phyloP scores from a whole-genome alignment of 2,329 filamentous ascomycete genomes.

The Cytospora mali region DNA sequence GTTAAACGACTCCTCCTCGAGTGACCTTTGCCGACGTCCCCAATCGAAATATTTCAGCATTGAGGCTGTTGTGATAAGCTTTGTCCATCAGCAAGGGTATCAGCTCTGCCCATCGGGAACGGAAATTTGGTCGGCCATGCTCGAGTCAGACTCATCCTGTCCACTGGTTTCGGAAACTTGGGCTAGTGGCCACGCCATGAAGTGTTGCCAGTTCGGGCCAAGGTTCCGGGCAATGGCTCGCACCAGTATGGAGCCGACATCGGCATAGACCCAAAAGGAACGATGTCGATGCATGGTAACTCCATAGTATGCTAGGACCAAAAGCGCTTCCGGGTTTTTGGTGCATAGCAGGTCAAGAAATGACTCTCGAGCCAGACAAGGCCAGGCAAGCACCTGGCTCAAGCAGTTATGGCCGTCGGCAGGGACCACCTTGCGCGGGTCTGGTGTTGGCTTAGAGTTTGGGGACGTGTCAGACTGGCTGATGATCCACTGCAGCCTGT shows the following conservation, averaged over 20 bases:
- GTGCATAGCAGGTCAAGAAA: constrained; percentile 14
- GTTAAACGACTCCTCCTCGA: background rate
- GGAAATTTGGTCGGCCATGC: background rate
- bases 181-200: constrained; percentile 16
- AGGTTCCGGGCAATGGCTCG: constrained; percentile 14
- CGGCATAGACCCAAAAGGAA: constrained; percentile 13
- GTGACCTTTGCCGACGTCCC: background rate
- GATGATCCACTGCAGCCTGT: constrained; percentile 22
- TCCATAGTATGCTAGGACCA: constrained; percentile 23
- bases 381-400: constrained; percentile 15
- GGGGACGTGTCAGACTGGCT: background rate
- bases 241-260: constrained; percentile 16
- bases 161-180: constrained; percentile 1
- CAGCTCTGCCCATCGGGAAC: background rate
- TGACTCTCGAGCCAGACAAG: constrained; percentile 8
- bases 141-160: background rate
- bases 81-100: background rate
- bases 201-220: constrained; percentile 15
- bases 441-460: background rate
- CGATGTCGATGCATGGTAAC: constrained; percentile 16
- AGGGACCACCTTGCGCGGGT: background rate
- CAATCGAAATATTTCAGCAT: background rate
- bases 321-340: constrained; percentile 10
- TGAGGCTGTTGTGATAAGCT: background rate
- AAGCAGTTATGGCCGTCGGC: constrained; percentile 6